Evolutionary conservation across 129 eudicot genomes (phyloP).

Genomic region (Smallanthus sonchifolius): DNA sequence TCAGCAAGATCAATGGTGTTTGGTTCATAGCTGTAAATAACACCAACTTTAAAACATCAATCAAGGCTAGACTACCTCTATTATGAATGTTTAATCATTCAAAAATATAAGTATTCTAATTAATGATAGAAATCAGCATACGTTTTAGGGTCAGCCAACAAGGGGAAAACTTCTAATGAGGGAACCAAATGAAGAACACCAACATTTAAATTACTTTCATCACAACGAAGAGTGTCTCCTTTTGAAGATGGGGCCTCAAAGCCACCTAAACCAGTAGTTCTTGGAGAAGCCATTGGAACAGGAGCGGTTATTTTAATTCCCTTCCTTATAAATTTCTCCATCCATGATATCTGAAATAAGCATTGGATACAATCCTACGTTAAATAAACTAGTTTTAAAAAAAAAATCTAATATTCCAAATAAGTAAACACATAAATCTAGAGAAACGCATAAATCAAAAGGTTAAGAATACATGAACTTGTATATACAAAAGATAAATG

Average conservation of each 20-base stretch:
- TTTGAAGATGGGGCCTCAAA: slow-evolving; percentile 91
- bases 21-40: slow-evolving; percentile 77
- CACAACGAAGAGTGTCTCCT: slow-evolving; percentile 73
- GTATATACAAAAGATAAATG: not conserved
- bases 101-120: not conserved
- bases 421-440: not conserved
- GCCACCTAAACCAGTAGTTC: slow-evolving; percentile 97
- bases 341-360: slow-evolving; percentile 91
- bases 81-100: not conserved
- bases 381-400: slow-evolving; percentile 2
- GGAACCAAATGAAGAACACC: slow-evolving; percentile 96
- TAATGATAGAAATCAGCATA: slow-evolving; percentile 24
- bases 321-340: slow-evolving; percentile 89
- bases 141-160: slow-evolving; percentile 85
- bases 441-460: slow-evolving; percentile 15
- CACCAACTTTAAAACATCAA: slow-evolving; percentile 6
- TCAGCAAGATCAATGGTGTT: slow-evolving; percentile 95
- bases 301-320: slow-evolving; percentile 98
- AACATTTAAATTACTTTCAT: slow-evolving; percentile 88
- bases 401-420: not conserved
- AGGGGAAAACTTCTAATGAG: slow-evolving; percentile 84
- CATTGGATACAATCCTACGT: not conserved
- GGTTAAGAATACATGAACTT: not conserved
- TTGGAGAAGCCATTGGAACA: slow-evolving; percentile 85
- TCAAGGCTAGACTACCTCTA: not conserved